Evolutionary conservation across 208 protist species (phyloP), one percentile per base, ranked within the genome.

Genomic region (Acanthamoeba castellanii): DNA sequence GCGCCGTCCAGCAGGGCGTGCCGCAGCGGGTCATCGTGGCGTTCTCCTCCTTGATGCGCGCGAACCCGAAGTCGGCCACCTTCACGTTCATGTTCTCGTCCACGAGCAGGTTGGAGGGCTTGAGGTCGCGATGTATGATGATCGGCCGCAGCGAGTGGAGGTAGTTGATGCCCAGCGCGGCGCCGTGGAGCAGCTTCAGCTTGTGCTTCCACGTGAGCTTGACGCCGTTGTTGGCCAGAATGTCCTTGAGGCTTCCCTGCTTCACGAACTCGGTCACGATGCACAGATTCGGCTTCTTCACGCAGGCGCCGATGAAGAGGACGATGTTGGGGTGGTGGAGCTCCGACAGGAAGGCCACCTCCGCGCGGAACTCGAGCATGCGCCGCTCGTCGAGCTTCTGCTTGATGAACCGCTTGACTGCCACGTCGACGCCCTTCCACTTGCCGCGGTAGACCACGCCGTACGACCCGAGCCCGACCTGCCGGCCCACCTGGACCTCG

Each of bases 301-400:
- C 89, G 47, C 89, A 93, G 14, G 85, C 95, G 6, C 95, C 95
- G 55, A 96, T 95, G 78, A 96, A 96, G 0, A 96, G 93, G 0
- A 96, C 94, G 32, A 96, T 64, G 94, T 96, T 96, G 42, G 95
- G 95, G 66, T 96, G 95, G 42, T 81, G 47, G 1, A 96, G 52
- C 74, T 96, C 52, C 0, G 59, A 94, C 2, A 96, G 68, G 70
- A 97, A 95, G 20, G 50, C 95, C 27, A 96, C 59, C 76, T 96
- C 95, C 37, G 0, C 2, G 42, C 42, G 42, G 47, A 96, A 95
- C 11, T 96, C 95, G 42, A 70, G 47, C 82, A 96, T 78, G 3
- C 57, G 37, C 32, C 85, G 50, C 50, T 96, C 94, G 61, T 96
- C 93, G 0, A 84, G 81, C 42, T 82, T 76, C 64, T 74, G 88